Evolutionary conservation across 192 early-diverging fungal species (phyloP).

Genomic region (Mortierella alpina): DNA sequence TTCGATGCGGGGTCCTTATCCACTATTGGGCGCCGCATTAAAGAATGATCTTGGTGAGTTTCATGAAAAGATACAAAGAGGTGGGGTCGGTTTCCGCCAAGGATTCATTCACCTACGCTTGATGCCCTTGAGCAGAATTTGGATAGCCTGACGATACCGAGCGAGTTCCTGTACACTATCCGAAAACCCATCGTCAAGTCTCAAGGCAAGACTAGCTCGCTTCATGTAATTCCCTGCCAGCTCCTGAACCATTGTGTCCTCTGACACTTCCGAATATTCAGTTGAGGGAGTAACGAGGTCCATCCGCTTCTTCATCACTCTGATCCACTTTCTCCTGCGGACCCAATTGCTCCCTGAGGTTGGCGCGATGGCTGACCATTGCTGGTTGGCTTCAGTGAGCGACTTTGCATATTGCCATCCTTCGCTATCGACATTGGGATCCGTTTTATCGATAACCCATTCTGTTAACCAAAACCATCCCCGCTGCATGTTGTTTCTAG

Average conservation of each 20-base stretch:
- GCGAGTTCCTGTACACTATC: constrained; percentile 52
- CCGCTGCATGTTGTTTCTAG: constrained; percentile 27
- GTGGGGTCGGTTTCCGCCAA: neutral
- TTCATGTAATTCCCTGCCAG: constrained; percentile 37
- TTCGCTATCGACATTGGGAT: constrained; percentile 69
- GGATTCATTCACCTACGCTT: constrained; percentile 61
- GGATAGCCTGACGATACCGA: constrained; percentile 68
- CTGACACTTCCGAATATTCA: constrained; percentile 5
- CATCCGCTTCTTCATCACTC: constrained; percentile 78
- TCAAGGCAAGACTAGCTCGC: constrained; percentile 24
- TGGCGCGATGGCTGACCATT: constrained; percentile 64
- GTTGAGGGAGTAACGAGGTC: constrained; percentile 33
- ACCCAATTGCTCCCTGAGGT: constrained; percentile 68
- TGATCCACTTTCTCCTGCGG: constrained; percentile 78
- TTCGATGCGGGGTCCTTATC: constrained; percentile 65
- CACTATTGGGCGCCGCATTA: constrained; percentile 45
- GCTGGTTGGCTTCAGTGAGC: constrained; percentile 63
- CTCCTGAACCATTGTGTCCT: constrained; percentile 8
- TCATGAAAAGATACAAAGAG: neutral
- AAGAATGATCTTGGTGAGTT: neutral
- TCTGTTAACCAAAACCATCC: constrained; percentile 88
- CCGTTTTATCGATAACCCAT: constrained; percentile 75
- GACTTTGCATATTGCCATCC: constrained; percentile 82
- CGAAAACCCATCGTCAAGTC: constrained; percentile 26
- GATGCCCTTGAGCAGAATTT: constrained; percentile 70